phyloP scores from a whole-genome alignment of 2,329 filamentous ascomycete species.

The Colletotrichum sp. region DNA sequence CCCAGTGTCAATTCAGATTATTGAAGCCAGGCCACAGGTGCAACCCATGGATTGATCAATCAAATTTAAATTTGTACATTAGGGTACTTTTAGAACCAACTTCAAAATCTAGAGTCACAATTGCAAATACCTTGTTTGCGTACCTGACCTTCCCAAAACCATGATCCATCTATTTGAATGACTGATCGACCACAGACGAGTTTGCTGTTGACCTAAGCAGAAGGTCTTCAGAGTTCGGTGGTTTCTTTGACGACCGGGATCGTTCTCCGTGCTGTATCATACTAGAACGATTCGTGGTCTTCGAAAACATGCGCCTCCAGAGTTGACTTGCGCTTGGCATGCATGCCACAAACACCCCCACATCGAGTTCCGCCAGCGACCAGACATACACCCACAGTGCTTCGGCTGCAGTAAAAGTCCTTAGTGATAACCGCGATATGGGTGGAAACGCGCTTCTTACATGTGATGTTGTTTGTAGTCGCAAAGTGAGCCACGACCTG shows the following conservation, averaged over 20 bases:
- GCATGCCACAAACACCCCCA: background rate
- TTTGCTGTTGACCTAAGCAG: background rate
- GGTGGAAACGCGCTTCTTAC: background rate
- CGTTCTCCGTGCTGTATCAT: background rate
- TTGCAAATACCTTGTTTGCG: background rate
- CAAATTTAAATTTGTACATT: background rate
- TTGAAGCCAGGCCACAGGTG: background rate
- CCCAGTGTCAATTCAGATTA: background rate
- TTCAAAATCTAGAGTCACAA: no score
- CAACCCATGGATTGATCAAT: background rate
- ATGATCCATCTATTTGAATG: background rate
- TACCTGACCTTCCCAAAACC: background rate
- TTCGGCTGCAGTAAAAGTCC: background rate
- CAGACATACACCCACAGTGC: background rate
- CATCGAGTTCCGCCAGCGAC: background rate
- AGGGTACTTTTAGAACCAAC: no score
- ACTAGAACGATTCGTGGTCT: background rate
- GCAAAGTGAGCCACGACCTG: background rate
- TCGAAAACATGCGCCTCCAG: background rate
- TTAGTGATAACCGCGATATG: background rate
- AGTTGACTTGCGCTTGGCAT: background rate
- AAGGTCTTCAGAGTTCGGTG: background rate
- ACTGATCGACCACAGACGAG: background rate
- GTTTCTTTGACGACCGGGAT: background rate
- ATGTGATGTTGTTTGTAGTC: background rate